A percentile compares a stretch with the other conserved stretches of the same genome.
Evolutionary conservation across 192 early-diverging fungal species (phyloP).

Genomic region (Glomus cerebriforme): DNA sequence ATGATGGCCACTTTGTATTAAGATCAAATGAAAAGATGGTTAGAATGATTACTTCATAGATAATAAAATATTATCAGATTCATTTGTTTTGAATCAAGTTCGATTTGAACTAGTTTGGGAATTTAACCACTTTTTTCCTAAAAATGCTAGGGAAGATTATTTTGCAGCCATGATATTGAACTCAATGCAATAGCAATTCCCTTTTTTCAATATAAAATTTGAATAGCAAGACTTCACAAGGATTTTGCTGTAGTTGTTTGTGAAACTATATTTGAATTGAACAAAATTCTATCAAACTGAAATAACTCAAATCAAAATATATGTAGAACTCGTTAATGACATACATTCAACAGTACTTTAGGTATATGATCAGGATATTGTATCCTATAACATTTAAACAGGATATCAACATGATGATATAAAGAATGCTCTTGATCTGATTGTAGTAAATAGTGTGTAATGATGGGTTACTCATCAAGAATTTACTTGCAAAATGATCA

Average conservation of each 20-base stretch:
- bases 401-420: too few species aligned
- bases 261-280: slow-evolving; percentile 1
- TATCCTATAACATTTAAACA: neutral
- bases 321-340: slow-evolving; percentile 1
- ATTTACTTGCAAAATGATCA: too few species aligned
- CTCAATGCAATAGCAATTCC: neutral
- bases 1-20: too few species aligned
- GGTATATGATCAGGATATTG: neutral
- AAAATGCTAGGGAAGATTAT: slow-evolving; percentile 7
- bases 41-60: too few species aligned
- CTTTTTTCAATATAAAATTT: slow-evolving; percentile 14
- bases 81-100: slow-evolving; percentile 13
- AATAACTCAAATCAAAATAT: slow-evolving; percentile 9
- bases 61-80: slow-evolving; percentile 4
- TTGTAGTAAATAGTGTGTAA: too few species aligned
- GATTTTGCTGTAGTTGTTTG: slow-evolving; percentile 8
- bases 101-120: slow-evolving; percentile 12
- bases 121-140: slow-evolving; percentile 6
- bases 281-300: neutral
- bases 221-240: slow-evolving; percentile 16
- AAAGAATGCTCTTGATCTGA: too few species aligned
- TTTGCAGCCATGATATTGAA: slow-evolving; percentile 2
- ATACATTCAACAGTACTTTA: neutral
- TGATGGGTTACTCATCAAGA: too few species aligned
- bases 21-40: too few species aligned